Evolutionary conservation across 306 rosid species (phyloP).

Genomic region (Hippophae tibetana): DNA sequence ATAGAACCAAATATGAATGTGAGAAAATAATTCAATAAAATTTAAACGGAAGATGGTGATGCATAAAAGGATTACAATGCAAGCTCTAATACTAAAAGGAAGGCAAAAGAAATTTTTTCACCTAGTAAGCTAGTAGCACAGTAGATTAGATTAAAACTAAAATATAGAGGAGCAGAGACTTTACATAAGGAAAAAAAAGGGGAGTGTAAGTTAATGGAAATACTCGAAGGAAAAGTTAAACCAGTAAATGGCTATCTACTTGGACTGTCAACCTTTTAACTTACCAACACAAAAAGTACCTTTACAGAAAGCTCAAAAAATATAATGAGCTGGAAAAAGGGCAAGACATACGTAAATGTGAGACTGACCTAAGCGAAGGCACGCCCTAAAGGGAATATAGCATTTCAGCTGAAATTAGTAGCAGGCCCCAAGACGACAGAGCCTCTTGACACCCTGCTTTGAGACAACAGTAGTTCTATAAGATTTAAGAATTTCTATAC

Average conservation of each 20-base stretch:
- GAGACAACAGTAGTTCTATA: slow-evolving; percentile 86
- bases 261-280: slow-evolving; percentile 19
- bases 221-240: slow-evolving; percentile 13
- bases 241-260: background rate
- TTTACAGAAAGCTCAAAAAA: slow-evolving; percentile 40
- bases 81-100: no score
- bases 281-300: slow-evolving; percentile 29
- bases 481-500: slow-evolving; percentile 39
- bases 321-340: slow-evolving; percentile 31
- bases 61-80: no score
- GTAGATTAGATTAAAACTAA: no score
- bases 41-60: no score
- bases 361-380: slow-evolving; percentile 93
- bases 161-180: background rate
- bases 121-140: no score
- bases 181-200: slow-evolving; percentile 17
- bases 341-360: slow-evolving; percentile 46
- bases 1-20: no score
- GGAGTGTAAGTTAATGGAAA: slow-evolving; percentile 2
- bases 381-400: slow-evolving; percentile 75
- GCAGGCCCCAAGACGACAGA: slow-evolving; percentile 82
- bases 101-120: no score
- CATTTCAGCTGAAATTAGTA: slow-evolving; percentile 93
- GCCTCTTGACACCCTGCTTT: slow-evolving; percentile 98
- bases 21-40: no score